Base-by-base conservation (phyloP, 345 rosid species). In the Rubroshorea leprosula region DNA sequence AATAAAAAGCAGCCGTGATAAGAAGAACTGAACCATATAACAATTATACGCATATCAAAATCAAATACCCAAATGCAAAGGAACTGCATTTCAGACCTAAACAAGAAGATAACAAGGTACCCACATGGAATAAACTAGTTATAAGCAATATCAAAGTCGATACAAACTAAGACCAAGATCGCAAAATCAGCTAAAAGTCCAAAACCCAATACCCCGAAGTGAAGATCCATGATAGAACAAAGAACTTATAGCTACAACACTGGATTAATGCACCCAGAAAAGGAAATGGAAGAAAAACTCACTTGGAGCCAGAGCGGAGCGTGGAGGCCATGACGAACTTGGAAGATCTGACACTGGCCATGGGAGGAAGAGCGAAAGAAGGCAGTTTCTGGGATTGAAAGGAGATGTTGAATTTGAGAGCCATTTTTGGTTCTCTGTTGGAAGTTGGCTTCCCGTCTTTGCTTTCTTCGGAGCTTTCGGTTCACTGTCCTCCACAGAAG, bases 271-370 rank as follows among this genome's bases (percentile, higher is more conserved):
- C 7, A 35, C 11, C 41, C 41, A 2, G 9, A 29, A 45, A 22
- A 26, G 25, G 48, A 53, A 44, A 15, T 17, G 16, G 41, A 38
- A 27, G 56, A 15, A 1, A 4, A 14, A 71, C 84, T 60, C 17
- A 86, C 95, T 74, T 83, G 60, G 86, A 45, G 48, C 77, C 71
- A 48, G 85, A 74, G 56, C 72, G 73, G 60, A 84, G 72, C 13
- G 92, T 77, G 16, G 95, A 89, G 53, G 93, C 83, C 76, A 89
- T 83, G 47, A 60, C 67, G 61, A 83, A 63, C 70, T 70, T 80
- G 14, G 93, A 80, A 83, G 95, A 85, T 80, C 90, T 77, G 80
- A 64, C 57, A 35, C 74, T 35, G 67, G 80, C 71, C 79, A 69
- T 57, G 48, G 83, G 68, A 39, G 90, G 93, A 35, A 75, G 79